phyloP scores from a whole-genome alignment of 2,329 filamentous ascomycete species.

The Epichloe aotearoae region DNA sequence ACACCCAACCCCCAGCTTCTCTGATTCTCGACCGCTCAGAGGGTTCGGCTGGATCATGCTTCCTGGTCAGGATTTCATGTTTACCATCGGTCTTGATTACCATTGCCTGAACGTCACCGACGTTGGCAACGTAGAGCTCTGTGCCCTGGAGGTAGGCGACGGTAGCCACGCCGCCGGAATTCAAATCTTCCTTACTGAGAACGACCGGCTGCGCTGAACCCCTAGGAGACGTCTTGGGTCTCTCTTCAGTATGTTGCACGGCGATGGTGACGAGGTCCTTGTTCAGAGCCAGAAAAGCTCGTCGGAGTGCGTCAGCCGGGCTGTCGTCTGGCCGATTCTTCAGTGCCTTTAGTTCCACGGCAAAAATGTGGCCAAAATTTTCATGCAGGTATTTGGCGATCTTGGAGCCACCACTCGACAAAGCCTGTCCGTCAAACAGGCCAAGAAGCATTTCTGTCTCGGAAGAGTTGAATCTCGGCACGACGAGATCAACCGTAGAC shows the following conservation, averaged over 20 bases:
- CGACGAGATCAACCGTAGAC: conserved; percentile 89
- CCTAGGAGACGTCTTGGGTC: conserved; percentile 52
- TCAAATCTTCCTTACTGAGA: conserved; percentile 77
- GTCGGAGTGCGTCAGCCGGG: conserved; percentile 68
- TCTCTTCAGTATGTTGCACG: conserved; percentile 66
- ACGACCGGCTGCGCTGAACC: conserved; percentile 60
- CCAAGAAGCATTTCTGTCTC: conserved; percentile 84
- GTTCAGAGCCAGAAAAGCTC: conserved; percentile 80
- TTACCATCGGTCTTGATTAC: conserved; percentile 81
- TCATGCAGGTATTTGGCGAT: conserved; percentile 95
- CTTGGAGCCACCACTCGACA: conserved; percentile 81
- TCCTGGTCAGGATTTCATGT: conserved; percentile 71
- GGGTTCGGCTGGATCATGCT: conserved; percentile 85
- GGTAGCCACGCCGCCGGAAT: conserved; percentile 82
- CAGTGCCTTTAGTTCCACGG: conserved; percentile 64
- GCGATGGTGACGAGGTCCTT: conserved; percentile 85
- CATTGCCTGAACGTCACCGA: conserved; percentile 92
- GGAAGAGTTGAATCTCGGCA: conserved; percentile 79
- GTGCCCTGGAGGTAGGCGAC: conserved; percentile 81
- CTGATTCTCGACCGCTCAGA: conserved; percentile 78
- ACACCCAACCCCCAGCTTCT: conserved; percentile 91
- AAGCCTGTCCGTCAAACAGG: conserved; percentile 90
- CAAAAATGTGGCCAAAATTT: conserved; percentile 79
- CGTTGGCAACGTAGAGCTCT: conserved; percentile 87
- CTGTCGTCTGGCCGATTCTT: conserved; percentile 57